Base-by-base conservation (phyloP, 768 basidiomycete genomes). In the Pleurotus platypus region DNA sequence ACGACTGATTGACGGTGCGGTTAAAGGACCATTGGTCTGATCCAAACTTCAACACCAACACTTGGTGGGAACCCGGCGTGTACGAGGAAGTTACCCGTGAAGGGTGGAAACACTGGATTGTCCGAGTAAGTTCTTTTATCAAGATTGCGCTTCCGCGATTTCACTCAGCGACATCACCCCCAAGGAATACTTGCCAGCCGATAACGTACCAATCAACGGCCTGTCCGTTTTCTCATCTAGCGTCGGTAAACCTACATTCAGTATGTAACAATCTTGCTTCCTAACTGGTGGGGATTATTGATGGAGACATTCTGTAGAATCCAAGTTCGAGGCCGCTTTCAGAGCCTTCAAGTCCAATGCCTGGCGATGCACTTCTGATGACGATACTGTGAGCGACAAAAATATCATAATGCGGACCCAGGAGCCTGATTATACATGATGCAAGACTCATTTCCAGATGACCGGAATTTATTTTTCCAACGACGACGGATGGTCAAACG, bases 51-150 rank as follows among this genome's bases (percentile, higher is more conserved):
- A 37, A 26, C 13, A 30, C 49, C 9, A 37, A 38, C n/a, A 37
- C 49, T n/a, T 50, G 49, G 49, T 50, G 49, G 49, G 38, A 50
- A 26, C 22, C 22, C 38, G 49, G 49, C 27, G 49, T 50, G n/a
- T 50, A 27, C 22, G 49, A 50, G 27, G 27, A 50, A 37, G 49
- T 50, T 16, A 26, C 18, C 20, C 24, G 49, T 16, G 49, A 50
- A 16, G 49, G 49, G 0, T 50, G 30, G 49, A n/a, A 50, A 35
- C 49, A 50, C 27, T 50, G 49, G 49, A 50, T 50, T 50, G 49
- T 50, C 49, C 49, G 49, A 30, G 49, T 50, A 37, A 1, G 49
- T 26, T 15, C 12, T 35, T 15, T 48, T 4, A n/a, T n/a, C 9
- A 7, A 4, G 13, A 26, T 7, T 47, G 1, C 22, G 1, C 11